Evolutionary conservation across 2,329 filamentous ascomycete genomes (phyloP).

Genomic region (Scytalidium sp.): DNA sequence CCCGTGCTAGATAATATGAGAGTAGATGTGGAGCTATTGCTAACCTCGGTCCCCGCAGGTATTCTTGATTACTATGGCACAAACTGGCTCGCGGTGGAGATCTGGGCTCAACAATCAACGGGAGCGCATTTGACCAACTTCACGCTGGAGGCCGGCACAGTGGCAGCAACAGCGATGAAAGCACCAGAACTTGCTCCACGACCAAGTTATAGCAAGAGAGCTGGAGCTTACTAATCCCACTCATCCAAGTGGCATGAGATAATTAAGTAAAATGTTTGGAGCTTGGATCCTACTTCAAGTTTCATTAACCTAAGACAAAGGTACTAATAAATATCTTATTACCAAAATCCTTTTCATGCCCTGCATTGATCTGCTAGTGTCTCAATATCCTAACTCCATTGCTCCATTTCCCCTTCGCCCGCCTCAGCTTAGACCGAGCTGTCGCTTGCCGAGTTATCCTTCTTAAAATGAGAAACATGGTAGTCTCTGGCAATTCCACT

Average conservation of each 20-base stretch:
- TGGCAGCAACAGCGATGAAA: conserved; percentile 20
- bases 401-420: neutral
- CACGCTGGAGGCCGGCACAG: conserved; percentile 16
- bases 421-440: conserved; percentile 8
- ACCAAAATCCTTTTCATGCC: neutral
- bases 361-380: neutral
- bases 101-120: conserved; percentile 54
- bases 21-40: neutral
- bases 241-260: neutral
- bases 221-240: neutral
- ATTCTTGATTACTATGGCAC: conserved; percentile 65
- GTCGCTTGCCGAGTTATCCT: conserved; percentile 9
- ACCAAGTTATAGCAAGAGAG: conserved; percentile 23
- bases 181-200: conserved; percentile 17
- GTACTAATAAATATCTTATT: neutral
- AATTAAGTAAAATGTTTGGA: neutral
- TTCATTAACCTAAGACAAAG: neutral
- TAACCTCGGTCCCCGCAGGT: conserved; percentile 54
- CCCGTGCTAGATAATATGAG: neutral
- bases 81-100: conserved; percentile 63
- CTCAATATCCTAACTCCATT: neutral
- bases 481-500: conserved; percentile 19
- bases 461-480: conserved; percentile 10
- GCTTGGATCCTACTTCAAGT: neutral
- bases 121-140: conserved; percentile 25